Evolutionary conservation across 2,329 filamentous ascomycete genomes (phyloP), one percentile per base, ranked within the genome.

Genomic region (Nothopassalora personata): DNA sequence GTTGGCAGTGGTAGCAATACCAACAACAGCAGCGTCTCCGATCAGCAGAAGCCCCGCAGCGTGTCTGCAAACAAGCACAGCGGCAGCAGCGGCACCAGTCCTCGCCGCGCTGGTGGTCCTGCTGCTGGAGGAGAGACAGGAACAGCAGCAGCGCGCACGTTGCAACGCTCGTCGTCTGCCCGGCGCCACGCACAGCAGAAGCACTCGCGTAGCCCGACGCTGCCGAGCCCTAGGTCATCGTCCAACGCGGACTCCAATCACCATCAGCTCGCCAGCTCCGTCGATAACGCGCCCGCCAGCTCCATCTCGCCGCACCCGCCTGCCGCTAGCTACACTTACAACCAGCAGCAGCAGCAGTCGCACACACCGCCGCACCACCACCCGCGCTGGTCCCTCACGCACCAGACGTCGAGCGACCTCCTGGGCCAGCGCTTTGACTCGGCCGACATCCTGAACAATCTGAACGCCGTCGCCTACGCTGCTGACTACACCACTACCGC

Each of bases 361-460:
- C 57, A 47, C 39, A 49, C 28, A 54, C 52, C 56, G n/a, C 52
- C 23, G 23, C 23, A 23, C 3, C 3, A 56, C 33, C 31, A 48
- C 18, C 45, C 51, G 33, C 69, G 66, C 19, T 63, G 65, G 59
- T 71, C 71, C 31, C 64, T 72, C 57, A 71, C 67, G 52, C 70
- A 71, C 49, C 68, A 70, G 66, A 63, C 66, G 54, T 66, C 68
- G 23, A 60, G 66, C 55, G 72, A 74, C 55, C 69, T 76, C 52
- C 67, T 75, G 58, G 76, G 76, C 57, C 66, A 69, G 60, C 70
- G 73, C 60, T 77, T 78, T 69, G 74, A 75, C 70, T 68, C 69
- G 57, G 69, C 70, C 54, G 69, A 69, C 57, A 66, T 76, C 60
- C 67, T 73, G 64, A 67, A 71, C 65, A 72, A 69, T 65, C 69